These are phyloP conservation scores for Aspergillus coremiiformis DNA, from an alignment of 495 filamentous ascomycete genomes.

Conservation along the genomic window DNA sequence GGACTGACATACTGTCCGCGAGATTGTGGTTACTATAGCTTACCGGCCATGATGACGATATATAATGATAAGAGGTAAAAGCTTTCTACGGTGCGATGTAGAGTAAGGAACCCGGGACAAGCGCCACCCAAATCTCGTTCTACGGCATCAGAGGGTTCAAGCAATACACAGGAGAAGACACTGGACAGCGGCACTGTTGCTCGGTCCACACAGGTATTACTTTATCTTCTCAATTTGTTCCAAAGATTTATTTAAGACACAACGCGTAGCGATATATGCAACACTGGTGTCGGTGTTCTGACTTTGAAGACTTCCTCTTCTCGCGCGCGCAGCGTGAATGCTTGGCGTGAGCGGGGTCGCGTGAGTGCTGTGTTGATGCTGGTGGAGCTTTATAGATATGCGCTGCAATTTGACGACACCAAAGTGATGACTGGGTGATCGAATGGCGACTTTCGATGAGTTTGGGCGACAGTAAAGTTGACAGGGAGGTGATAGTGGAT, in stretches of 20 bases:
- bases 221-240: conserved; percentile 22
- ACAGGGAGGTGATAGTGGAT: conserved; percentile 11
- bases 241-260: conserved; percentile 16
- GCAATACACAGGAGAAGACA: conserved; percentile 38
- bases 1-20: conserved; percentile 5
- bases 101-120: conserved; percentile 14
- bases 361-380: conserved; percentile 13
- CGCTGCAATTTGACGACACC: not conserved
- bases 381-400: not conserved
- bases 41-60: conserved; percentile 40
- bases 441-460: not conserved
- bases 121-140: conserved; percentile 32
- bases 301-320: conserved; percentile 1
- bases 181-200: conserved; percentile 25
- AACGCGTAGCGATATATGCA: conserved; percentile 5
- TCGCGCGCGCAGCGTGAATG: conserved; percentile 17
- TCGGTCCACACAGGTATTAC: conserved; percentile 31
- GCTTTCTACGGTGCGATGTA: conserved; percentile 33
- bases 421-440: not conserved
- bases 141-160: conserved; percentile 40
- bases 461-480: not conserved
- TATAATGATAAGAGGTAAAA: conserved; percentile 18
- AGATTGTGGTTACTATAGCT: conserved; percentile 31
- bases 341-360: conserved; percentile 33
- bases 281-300: conserved; percentile 1